Conservation (phyloP, 2,329 filamentous ascomycete species). For the Aureobasidium sp. region DNA sequence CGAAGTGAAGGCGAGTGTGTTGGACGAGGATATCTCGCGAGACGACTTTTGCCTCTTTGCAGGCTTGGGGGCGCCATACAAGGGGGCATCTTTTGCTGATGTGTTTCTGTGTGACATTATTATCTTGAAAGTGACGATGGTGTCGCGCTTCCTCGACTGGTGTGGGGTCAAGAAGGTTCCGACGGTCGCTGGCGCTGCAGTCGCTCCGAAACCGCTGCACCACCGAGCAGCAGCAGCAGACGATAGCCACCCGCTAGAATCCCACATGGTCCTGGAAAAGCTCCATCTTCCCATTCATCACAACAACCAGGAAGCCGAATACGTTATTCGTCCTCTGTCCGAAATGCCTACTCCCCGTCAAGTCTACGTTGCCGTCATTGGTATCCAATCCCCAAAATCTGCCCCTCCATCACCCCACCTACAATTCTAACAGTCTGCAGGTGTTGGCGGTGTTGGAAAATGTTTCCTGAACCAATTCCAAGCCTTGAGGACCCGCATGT, state of each 20-base stretch:
- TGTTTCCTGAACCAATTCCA: slow-evolving; percentile 80
- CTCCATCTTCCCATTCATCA: not conserved
- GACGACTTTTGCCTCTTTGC: slow-evolving; percentile 52
- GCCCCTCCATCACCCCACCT: slow-evolving; percentile 8
- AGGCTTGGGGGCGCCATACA: slow-evolving; percentile 68
- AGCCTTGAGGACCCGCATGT: slow-evolving; percentile 54
- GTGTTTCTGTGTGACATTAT: slow-evolving; percentile 10
- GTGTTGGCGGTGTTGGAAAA: slow-evolving; percentile 88
- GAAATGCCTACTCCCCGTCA: slow-evolving; percentile 37
- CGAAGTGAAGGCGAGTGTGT: slow-evolving; percentile 76
- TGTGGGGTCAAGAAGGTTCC: slow-evolving; percentile 5
- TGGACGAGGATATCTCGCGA: slow-evolving; percentile 62
- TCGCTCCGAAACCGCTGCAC: not conserved
- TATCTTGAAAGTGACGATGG: not conserved
- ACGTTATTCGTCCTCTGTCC: slow-evolving; percentile 7
- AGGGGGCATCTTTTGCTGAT: slow-evolving; percentile 48
- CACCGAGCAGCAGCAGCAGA: not conserved
- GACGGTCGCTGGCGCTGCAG: not conserved
- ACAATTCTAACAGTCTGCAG: slow-evolving; percentile 41
- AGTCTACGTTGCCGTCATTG: slow-evolving; percentile 43
- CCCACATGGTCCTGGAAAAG: not conserved
- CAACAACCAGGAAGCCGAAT: not conserved
- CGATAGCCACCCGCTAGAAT: not conserved
- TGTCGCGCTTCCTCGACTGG: not conserved
- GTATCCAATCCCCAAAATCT: slow-evolving; percentile 21